These are phyloP conservation scores for Plasmodium malariae DNA, from an alignment of 169 alveolate genomes.

Conservation along the genomic window DNA sequence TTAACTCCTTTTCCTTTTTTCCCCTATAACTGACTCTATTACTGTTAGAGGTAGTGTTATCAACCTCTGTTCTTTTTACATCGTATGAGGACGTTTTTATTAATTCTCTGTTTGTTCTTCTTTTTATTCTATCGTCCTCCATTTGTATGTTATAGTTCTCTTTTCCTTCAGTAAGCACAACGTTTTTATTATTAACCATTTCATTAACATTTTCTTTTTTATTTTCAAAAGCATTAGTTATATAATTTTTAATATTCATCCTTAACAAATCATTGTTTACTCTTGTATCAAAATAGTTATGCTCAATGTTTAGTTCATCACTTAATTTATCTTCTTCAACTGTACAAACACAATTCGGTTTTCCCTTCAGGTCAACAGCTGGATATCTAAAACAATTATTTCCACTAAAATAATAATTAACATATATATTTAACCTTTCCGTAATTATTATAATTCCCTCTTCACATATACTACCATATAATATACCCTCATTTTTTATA, in stretches of 20 bases:
- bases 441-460: conserved; percentile 69
- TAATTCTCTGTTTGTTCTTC: conserved; percentile 3
- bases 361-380: conserved; percentile 39
- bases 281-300: conserved; percentile 56
- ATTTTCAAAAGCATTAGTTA: conserved; percentile 57
- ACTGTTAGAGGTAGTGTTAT: not conserved
- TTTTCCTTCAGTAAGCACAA: conserved; percentile 23
- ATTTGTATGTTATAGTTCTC: conserved; percentile 26
- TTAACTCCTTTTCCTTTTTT: conserved; percentile 29
- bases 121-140: not conserved
- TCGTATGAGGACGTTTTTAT: conserved; percentile 57
- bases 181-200: conserved; percentile 1
- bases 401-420: conserved; percentile 65
- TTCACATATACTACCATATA: conserved; percentile 38
- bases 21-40: not conserved
- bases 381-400: conserved; percentile 65
- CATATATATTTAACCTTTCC: conserved; percentile 54
- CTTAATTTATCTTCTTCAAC: conserved; percentile 36
- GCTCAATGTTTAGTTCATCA: conserved; percentile 52
- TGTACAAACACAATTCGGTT: conserved; percentile 42
- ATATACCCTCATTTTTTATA: conserved; percentile 72
- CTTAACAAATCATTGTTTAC: conserved; percentile 38
- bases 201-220: conserved; percentile 51
- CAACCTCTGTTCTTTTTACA: conserved; percentile 13
- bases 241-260: conserved; percentile 46